These are phyloP conservation scores for Penicillium decumbens DNA, from an alignment of 2,329 filamentous ascomycete genomes.

Conservation along the genomic window DNA sequence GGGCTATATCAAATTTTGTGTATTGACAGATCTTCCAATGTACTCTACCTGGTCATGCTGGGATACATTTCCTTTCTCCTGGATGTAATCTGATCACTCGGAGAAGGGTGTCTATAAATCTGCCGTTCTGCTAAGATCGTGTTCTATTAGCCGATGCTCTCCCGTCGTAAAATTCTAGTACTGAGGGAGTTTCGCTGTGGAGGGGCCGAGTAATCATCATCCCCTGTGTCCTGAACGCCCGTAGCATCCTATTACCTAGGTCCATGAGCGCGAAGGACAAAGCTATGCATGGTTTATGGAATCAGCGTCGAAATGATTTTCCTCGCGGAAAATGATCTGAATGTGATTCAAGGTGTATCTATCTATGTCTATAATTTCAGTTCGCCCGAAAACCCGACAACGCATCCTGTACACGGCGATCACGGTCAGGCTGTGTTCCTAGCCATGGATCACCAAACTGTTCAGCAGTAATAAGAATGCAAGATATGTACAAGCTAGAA, in stretches of 20 bases:
- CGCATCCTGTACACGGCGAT: constrained; percentile 9
- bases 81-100: constrained; percentile 13
- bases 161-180: background rate
- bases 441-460: background rate
- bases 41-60: constrained; percentile 38
- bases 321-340: constrained; percentile 14
- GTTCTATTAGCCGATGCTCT: constrained; percentile 6
- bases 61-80: constrained; percentile 27
- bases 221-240: background rate
- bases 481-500: constrained; percentile 23
- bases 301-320: background rate
- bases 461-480: constrained; percentile 13
- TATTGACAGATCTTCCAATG: constrained; percentile 34
- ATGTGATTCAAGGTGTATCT: constrained; percentile 20
- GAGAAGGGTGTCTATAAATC: constrained; percentile 33
- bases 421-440: background rate
- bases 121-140: constrained; percentile 22
- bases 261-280: background rate
- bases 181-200: no score
- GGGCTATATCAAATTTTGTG: constrained; percentile 26
- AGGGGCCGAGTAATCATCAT: background rate
- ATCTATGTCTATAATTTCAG: constrained; percentile 24
- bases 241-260: background rate
- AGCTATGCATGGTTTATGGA: background rate
- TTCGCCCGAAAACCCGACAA: constrained; percentile 7